Base-by-base conservation (phyloP, 805 yeast genomes). In the Yarrowia porcina region DNA sequence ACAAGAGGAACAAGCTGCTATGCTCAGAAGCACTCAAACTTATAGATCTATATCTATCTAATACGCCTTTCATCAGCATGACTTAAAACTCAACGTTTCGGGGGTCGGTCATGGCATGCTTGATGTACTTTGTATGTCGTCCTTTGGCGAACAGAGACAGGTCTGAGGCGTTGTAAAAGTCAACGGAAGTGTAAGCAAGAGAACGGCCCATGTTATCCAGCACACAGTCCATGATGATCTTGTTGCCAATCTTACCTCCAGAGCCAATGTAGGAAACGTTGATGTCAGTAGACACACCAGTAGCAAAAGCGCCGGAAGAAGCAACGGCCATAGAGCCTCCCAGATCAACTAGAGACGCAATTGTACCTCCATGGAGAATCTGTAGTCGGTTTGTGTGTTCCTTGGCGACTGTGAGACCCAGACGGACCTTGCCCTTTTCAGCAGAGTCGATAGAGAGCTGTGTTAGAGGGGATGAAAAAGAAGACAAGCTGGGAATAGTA, bases 271-370 rank as follows among this genome's bases (percentile, higher is more conserved):
- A 77, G 4, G 80, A 75, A 13, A 76, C 73, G 39, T 74, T 71
- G 57, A 77, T 65, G 61, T 77, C 81, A 1, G 79, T 78, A 18
- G 78, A 70, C 32, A 77, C 81, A 6, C 81, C 81, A 1, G 81
- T 78, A 65, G 71, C 65, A 60, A 69, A 78, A 69, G 76, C 59
- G 9, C 81, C 81, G 17, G 73, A 67, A 20, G 79, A 72, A 1
- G 80, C 73, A 9, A 77, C 67, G 1, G 81, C 80, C 61, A 77
- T 67, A 11, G 81, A 77, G 13, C 81, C 81, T 8, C 79, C 81
- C 4, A 77, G 69, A 61, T 77, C 81, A 4, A 77, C 79, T 21
- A 69, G 69, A 5, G 76, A 69, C 15, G 80, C 76, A 27, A 78
- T 67, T 4, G 77, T 73, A 0, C 80, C 80, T 18, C 80, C 80